A percentile compares a stretch with the other conserved stretches of the same genome.
These are phyloP conservation scores for Xanthoconium separans DNA, from an alignment of 1,284 basidiomycete genomes.

Conservation along the genomic window DNA sequence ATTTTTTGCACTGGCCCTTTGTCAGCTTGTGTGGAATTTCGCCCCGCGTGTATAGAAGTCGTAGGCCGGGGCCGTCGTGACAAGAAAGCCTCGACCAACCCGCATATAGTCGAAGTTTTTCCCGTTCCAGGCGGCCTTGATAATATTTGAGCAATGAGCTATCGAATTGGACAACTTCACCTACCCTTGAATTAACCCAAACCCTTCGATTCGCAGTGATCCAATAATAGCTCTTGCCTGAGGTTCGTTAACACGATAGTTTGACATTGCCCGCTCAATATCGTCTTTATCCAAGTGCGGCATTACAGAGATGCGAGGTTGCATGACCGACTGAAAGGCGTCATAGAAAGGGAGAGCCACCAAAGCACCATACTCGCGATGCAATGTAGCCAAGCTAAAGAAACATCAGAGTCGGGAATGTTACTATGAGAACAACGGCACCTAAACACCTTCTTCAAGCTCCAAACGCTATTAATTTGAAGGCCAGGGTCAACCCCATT, in stretches of 20 bases:
- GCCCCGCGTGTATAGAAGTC: slow-evolving; percentile 50
- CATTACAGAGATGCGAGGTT: slow-evolving; percentile 57
- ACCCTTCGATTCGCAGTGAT: slow-evolving; percentile 74
- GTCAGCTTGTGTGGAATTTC: slow-evolving; percentile 40
- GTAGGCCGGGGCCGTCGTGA: slow-evolving; percentile 53
- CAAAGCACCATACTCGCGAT: slow-evolving; percentile 91
- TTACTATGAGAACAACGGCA: slow-evolving; percentile 36
- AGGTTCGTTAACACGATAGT: slow-evolving; percentile 86
- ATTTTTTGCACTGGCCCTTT: slow-evolving; percentile 69
- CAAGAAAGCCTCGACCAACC: slow-evolving; percentile 85
- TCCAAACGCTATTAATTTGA: slow-evolving; percentile 68
- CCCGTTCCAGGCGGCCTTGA: slow-evolving; percentile 91
- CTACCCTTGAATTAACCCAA: slow-evolving; percentile 94
- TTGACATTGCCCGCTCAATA: slow-evolving; percentile 65
- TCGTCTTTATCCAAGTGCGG: slow-evolving; percentile 51
- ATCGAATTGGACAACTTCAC: slow-evolving; percentile 24
- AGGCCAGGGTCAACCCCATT: slow-evolving; percentile 53
- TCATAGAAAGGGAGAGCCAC: slow-evolving; percentile 84
- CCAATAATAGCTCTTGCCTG: slow-evolving; percentile 90
- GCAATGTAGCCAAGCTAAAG: slow-evolving; percentile 81
- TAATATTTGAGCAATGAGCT: slow-evolving; percentile 2
- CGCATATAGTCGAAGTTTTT: slow-evolving; percentile 98
- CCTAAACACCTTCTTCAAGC: slow-evolving; percentile 82
- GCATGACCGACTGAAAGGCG: slow-evolving; percentile 67
- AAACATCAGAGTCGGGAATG: slow-evolving; percentile 5